phyloP scores from a whole-genome alignment of 1,284 basidiomycete genomes.

The Mycena citricolor region DNA sequence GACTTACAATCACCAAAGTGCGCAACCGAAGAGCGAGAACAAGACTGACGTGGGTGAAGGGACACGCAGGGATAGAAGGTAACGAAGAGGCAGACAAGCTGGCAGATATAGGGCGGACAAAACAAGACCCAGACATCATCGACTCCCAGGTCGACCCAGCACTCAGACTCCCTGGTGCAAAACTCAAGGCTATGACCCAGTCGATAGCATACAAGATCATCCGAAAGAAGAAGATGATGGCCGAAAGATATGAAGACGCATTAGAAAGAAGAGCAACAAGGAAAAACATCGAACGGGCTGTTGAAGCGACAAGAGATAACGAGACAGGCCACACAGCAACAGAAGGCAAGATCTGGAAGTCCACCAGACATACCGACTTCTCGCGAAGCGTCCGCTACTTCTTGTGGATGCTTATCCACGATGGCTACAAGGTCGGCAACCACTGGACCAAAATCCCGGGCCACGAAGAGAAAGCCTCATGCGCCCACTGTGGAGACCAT shows the following conservation, averaged over 20 bases:
- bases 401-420: constrained; percentile 21
- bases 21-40: constrained; percentile 16
- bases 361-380: constrained; percentile 10
- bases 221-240: constrained; percentile 1
- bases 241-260: neutral
- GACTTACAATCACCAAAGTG: constrained; percentile 8
- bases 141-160: neutral
- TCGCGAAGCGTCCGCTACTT: constrained; percentile 7
- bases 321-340: neutral
- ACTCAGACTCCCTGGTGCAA: constrained; percentile 12
- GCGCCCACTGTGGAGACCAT: constrained; percentile 11
- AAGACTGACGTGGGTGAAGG: constrained; percentile 25
- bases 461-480: constrained; percentile 21
- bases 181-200: constrained; percentile 18
- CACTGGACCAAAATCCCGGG: constrained; percentile 23
- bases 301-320: neutral
- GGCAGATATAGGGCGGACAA: constrained; percentile 11
- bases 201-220: constrained; percentile 20
- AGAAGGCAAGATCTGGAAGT: constrained; percentile 14
- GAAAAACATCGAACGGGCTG: constrained; percentile 12
- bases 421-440: constrained; percentile 20
- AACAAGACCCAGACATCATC: constrained; percentile 1
- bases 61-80: constrained; percentile 20
- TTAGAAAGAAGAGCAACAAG: constrained; percentile 1
- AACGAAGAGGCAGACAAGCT: constrained; percentile 25